Conservation (phyloP, 106 monocot species). For the Apostasia ramifera region DNA sequence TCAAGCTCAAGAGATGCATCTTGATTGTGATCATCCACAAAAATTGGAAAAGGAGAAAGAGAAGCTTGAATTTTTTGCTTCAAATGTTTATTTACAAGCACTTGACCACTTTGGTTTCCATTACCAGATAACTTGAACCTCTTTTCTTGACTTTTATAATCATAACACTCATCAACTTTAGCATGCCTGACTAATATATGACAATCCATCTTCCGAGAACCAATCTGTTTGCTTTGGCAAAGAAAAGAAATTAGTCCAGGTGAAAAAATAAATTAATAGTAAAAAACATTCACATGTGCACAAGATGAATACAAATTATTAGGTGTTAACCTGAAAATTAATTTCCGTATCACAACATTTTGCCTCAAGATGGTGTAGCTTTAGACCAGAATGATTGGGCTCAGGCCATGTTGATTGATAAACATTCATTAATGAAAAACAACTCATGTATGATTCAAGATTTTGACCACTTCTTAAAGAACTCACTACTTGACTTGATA, state of each 20-base stretch:
- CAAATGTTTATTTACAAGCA: conserved; percentile 23
- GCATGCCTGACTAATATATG: conserved; percentile 42
- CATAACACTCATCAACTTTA: conserved; percentile 58
- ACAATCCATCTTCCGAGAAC: conserved; percentile 42
- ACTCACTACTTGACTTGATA: conserved; percentile 8
- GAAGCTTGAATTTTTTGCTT: conserved; percentile 38
- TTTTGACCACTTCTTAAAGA: conserved; percentile 12
- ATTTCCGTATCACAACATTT: conserved; percentile 44
- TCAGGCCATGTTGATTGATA: conserved; percentile 28
- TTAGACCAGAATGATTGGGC: conserved; percentile 11
- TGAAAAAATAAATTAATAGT: neutral
- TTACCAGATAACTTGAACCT: conserved; percentile 12
- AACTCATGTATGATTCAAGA: conserved; percentile 32
- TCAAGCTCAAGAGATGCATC: conserved; percentile 7
- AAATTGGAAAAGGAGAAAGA: conserved; percentile 55
- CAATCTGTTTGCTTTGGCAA: conserved; percentile 51
- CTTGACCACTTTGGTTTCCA: conserved; percentile 4
- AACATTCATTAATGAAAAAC: conserved; percentile 34
- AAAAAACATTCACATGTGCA: neutral
- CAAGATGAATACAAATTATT: conserved; percentile 1
- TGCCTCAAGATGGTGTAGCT: conserved; percentile 45
- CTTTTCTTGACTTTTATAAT: conserved; percentile 13
- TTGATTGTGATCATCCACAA: conserved; percentile 17
- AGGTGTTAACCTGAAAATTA: conserved; percentile 55
- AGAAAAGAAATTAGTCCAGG: conserved; percentile 15